These are phyloP conservation scores for Eucalyptus tenuipes DNA, from an alignment of 345 rosid species.

Conservation along the genomic window DNA sequence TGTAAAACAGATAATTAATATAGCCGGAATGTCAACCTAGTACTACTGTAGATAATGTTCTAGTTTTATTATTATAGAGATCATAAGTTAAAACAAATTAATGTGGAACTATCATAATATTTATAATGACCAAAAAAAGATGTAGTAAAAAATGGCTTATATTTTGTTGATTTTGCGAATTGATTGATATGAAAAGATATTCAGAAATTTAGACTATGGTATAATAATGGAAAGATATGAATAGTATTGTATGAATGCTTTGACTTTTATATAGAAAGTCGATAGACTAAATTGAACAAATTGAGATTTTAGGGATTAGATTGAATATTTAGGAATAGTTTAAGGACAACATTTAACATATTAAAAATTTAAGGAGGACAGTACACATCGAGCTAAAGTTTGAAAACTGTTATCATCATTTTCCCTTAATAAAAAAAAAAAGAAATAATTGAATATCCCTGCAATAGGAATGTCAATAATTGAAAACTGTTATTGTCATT, in stretches of 20 bases:
- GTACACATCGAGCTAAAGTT: neutral
- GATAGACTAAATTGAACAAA: neutral
- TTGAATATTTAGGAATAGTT: neutral
- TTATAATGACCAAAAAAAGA: neutral
- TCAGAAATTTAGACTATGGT: neutral
- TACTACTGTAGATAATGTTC: neutral
- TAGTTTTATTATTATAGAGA: no score
- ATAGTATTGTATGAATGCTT: neutral
- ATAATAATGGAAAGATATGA: neutral
- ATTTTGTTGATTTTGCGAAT: neutral
- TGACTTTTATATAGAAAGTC: fast-evolving
- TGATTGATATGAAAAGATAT: neutral
- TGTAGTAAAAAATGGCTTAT: no score
- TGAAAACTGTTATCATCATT: no score
- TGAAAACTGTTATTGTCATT: no score
- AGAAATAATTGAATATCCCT: neutral
- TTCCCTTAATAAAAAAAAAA: no score
- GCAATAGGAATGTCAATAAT: neutral
- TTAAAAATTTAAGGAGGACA: neutral
- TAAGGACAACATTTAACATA: fast-evolving
- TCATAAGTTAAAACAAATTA: neutral
- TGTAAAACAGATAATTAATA: no score
- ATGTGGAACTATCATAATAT: neutral
- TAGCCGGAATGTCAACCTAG: fast-evolving
- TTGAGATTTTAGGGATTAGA: neutral